Evolutionary conservation across 371 early-diverging fungal species (phyloP).

Genomic region (Coelomomyces lativittatus): DNA sequence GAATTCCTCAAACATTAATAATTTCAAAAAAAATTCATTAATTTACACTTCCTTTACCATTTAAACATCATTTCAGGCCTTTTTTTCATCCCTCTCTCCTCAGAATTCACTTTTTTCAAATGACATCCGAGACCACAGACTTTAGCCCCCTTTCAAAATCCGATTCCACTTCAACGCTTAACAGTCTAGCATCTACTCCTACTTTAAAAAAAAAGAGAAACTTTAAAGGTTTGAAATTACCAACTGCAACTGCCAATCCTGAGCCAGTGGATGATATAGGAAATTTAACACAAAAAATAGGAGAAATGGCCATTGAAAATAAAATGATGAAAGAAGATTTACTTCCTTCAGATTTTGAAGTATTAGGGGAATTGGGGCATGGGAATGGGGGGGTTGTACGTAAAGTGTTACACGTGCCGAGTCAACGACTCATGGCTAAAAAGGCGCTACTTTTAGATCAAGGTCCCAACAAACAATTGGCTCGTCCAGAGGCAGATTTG

Average conservation of each 20-base stretch:
- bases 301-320: not conserved
- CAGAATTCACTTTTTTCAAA: no score
- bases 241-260: not conserved
- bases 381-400: conserved; percentile 87
- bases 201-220: conserved; percentile 2
- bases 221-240: conserved; percentile 2
- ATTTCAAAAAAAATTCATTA: no score
- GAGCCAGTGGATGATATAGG: not conserved
- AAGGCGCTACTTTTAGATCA: conserved; percentile 22
- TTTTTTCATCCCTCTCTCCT: no score
- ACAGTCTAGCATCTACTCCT: no score
- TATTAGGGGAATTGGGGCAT: conserved; percentile 68
- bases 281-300: not conserved
- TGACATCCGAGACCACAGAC: no score
- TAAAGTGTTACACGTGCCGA: conserved; percentile 59
- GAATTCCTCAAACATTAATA: no score
- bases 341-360: conserved; percentile 59
- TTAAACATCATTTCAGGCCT: no score
- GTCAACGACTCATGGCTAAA: conserved; percentile 72
- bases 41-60: no score
- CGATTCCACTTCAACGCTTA: no score
- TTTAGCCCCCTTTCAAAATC: no score
- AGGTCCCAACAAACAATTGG: conserved; percentile 2
- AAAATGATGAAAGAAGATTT: conserved; percentile 19
- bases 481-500: conserved; percentile 3